Evolutionary conservation across 2,329 filamentous ascomycete genomes (phyloP), one percentile per base, ranked within the genome.

Genomic region (Trichoderma atroviride): DNA sequence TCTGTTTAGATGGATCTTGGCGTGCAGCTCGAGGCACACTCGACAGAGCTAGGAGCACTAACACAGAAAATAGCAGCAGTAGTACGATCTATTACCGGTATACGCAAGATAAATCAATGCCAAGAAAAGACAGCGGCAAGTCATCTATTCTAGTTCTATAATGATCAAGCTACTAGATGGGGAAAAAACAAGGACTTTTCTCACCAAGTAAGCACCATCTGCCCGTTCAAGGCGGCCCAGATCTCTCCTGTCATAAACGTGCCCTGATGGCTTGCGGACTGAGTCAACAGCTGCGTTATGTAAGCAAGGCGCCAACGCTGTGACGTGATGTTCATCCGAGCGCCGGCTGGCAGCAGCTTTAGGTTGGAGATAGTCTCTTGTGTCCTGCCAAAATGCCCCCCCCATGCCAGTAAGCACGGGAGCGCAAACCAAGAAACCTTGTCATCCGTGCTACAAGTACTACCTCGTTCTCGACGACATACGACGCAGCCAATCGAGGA

Each of bases 401-500:
- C 53, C 37, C 53, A 66, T 59, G 29, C 55, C 63, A 47, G 63
- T 66, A 58, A 66, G 63, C 63, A 66, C 63, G 63, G 63, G 63
- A 59, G 35, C 63, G 29, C 29, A 50, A 66, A 59, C 22, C 55
- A 58, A 52, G 33, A 56, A 66, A 58, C 55, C 63, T 59, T 66
- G 55, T 58, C 37, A 43, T 59, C 14, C n/a, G 61, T 53, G 50
- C 59, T 52, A 27, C 27, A 27, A 27, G 27, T 27, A 27, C 27
- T 27, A 37, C 59, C 27, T 43, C 27, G 19, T 31, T 13, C 11
- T 35, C n/a, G 16, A 6, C 22, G 40, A 57, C 57, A 68, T 68
- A 68, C 65, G 65, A 68, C 35, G 47, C 57, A 68, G 50, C 65
- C 65, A 68, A 68, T 68, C 43, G 65, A 61, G 43, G 65, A 19